Conservation (phyloP, 2,329 filamentous ascomycete genomes). For the Neofusicoccum sp. region DNA sequence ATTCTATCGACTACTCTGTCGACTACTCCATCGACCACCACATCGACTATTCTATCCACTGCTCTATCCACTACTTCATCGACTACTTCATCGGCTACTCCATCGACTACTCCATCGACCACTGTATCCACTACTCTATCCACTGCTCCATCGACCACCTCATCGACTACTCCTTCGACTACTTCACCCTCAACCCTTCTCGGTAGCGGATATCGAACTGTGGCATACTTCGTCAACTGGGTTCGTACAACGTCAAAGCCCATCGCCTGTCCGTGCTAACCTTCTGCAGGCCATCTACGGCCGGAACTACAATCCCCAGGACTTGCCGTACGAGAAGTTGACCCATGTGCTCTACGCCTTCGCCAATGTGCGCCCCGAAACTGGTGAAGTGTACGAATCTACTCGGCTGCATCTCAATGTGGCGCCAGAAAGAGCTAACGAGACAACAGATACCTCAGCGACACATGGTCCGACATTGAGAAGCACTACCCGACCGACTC, state of each 20-base stretch:
- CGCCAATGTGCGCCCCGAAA: slow-evolving; percentile 76
- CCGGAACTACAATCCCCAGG: slow-evolving; percentile 79
- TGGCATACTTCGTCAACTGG: slow-evolving; percentile 76
- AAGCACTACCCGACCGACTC: slow-evolving; percentile 69
- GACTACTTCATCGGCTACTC: too few relatives aligned
- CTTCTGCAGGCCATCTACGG: slow-evolving; percentile 71
- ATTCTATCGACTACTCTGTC: too few relatives aligned
- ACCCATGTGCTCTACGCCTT: slow-evolving; percentile 92
- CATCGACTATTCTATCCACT: too few relatives aligned
- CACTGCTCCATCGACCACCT: too few relatives aligned
- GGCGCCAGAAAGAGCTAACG: too few relatives aligned
- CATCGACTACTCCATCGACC: too few relatives aligned
- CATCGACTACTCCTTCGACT: too few relatives aligned
- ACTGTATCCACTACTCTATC: too few relatives aligned
- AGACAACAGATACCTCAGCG: slow-evolving; percentile 57
- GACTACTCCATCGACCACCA: too few relatives aligned
- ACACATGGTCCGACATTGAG: slow-evolving; percentile 66
- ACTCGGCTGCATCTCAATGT: too few relatives aligned
- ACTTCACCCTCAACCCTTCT: slow-evolving; percentile 21
- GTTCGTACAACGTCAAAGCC: slow-evolving; percentile 22
- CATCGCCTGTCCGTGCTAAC: not conserved
- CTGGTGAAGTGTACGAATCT: slow-evolving; percentile 60
- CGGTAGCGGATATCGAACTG: slow-evolving; percentile 57
- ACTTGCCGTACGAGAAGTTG: slow-evolving; percentile 75
- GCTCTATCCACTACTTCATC: too few relatives aligned